phyloP scores from a whole-genome alignment of 495 filamentous ascomycete species.

The Podospora pseudocomata region DNA sequence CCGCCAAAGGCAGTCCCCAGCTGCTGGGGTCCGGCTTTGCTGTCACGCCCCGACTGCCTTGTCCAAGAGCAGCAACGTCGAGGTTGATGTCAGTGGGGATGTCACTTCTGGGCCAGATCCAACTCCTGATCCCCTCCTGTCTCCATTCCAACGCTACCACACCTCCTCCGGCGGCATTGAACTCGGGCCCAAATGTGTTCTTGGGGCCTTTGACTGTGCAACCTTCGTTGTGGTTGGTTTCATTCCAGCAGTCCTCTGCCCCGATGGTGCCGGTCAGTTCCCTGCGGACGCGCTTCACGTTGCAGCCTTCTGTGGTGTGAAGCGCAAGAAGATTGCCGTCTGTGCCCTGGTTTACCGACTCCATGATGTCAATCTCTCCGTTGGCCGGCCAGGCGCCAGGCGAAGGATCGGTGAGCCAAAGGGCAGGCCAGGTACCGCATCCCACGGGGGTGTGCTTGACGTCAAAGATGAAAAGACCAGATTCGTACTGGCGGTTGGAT shows the following conservation, averaged over 20 bases:
- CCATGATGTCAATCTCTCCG: conserved; percentile 73
- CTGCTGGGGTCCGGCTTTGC: conserved; percentile 52
- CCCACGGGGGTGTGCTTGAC: conserved; percentile 55
- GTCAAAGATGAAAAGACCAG: conserved; percentile 58
- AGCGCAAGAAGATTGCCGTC: conserved; percentile 60
- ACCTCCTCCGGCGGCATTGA: conserved; percentile 58
- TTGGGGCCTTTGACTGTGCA: conserved; percentile 46
- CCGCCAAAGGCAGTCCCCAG: conserved; percentile 58
- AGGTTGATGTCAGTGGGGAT: conserved; percentile 51
- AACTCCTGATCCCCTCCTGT: conserved; percentile 54
- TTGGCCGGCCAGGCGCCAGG: conserved; percentile 58
- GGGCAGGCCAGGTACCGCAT: conserved; percentile 59
- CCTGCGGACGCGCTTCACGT: conserved; percentile 47
- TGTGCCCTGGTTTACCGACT: conserved; percentile 57
- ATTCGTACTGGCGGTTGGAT: conserved; percentile 50
- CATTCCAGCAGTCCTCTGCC: conserved; percentile 52
- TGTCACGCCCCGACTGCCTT: conserved; percentile 7
- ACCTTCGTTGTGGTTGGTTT: conserved; percentile 51
- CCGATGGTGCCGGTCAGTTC: conserved; percentile 43
- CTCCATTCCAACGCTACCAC: conserved; percentile 65
- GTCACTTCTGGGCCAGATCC: conserved; percentile 52
- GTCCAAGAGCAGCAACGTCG: background rate
- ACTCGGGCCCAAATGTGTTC: conserved; percentile 51
- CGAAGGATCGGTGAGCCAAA: conserved; percentile 44
- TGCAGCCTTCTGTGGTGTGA: conserved; percentile 60